Evolutionary conservation across 331 rosid species (phyloP), one percentile per base, ranked within the genome.

Genomic region (Quercus phellos): DNA sequence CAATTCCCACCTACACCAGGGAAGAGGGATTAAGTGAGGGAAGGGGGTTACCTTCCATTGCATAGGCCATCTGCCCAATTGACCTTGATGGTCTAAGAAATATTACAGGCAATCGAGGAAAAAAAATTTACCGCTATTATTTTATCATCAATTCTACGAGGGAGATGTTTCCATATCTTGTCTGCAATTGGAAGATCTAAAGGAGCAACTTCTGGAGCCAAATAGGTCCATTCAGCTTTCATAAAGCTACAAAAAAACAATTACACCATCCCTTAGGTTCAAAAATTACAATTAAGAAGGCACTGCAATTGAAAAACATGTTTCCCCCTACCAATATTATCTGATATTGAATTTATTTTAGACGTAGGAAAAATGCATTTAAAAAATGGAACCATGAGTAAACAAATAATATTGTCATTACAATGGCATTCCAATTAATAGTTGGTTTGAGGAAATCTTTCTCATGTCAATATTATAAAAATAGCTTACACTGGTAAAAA

Each of bases 201-300:
- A 61, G 77, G 73, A 55, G 70, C 43, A 54, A 66, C 79, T 74
- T 87, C 89, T 69, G 8, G 76, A 72, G 60, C 79, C 90, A 90
- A 81, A 77, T 90, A 90, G 86, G 73, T 75, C 93, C 85, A 89
- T 85, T 95, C 99, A 80, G 89, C 91, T 74, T 73, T 79, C 88
- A 95, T 68, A 87, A 76, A 95, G 74, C 99, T 95, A 74, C 90
- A 84, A 8, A 63, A 72, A 26, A 78, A 72, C 75, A 76, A 78
- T 78, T 53, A 79, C 75, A 81, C 4, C 60, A 17, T 72, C 27
- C 21, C 16, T 72, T 27, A 72, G 61, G 26, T 72, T 72, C 29
- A 27, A 51, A 72, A 9, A 24, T 70, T 19, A 68, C 74, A 24
- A 29, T 35, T 24, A 46, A 1, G 75, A 24, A 71, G 19, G n/a